Percentiles rank a stretch among this genome's conserved stretches.
Conservation (phyloP, 352 stramenopile genomes). For the Sclerospora graminicola region DNA sequence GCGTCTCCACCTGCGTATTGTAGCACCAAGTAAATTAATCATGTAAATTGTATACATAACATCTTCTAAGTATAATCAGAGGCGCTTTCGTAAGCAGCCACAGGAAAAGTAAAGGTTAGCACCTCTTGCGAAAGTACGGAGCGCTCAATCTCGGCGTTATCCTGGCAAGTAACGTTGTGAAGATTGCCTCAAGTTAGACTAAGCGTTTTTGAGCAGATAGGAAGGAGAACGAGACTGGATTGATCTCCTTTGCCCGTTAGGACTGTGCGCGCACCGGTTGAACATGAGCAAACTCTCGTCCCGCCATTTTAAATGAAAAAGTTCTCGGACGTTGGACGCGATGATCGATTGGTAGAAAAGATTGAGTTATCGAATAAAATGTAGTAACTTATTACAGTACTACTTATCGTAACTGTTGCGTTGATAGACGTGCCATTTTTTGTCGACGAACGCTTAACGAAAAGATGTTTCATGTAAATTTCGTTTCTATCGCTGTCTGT, state of each 20-base stretch:
- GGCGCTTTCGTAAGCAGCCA: neutral
- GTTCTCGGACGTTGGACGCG: neutral
- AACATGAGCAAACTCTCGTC: conserved; percentile 68
- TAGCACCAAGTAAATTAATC: neutral
- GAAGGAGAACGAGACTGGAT: neutral
- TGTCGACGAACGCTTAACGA: neutral
- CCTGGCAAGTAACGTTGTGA: conserved; percentile 19
- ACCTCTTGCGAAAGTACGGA: conserved; percentile 73
- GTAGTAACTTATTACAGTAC: too few species aligned
- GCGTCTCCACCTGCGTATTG: conserved; percentile 43
- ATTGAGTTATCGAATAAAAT: too few species aligned
- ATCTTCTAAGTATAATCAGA: too few species aligned
- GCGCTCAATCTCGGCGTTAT: conserved; percentile 80
- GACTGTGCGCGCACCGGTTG: conserved; percentile 39
- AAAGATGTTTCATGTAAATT: too few species aligned
- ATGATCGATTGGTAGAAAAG: conserved; percentile 22
- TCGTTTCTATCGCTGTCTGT: too few species aligned
- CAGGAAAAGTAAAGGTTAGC: neutral
- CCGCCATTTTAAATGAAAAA: conserved; percentile 23
- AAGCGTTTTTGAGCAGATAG: conserved; percentile 3
- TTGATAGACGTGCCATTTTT: neutral
- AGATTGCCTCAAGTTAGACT: conserved; percentile 5
- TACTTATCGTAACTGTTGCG: conserved; percentile 5
- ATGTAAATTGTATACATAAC: too few species aligned
- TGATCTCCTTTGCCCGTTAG: neutral